Percentiles rank a stretch among this genome's conserved stretches.
Conservation (phyloP, 2,329 filamentous ascomycete species). For the Phaeoacremonium minimum region DNA sequence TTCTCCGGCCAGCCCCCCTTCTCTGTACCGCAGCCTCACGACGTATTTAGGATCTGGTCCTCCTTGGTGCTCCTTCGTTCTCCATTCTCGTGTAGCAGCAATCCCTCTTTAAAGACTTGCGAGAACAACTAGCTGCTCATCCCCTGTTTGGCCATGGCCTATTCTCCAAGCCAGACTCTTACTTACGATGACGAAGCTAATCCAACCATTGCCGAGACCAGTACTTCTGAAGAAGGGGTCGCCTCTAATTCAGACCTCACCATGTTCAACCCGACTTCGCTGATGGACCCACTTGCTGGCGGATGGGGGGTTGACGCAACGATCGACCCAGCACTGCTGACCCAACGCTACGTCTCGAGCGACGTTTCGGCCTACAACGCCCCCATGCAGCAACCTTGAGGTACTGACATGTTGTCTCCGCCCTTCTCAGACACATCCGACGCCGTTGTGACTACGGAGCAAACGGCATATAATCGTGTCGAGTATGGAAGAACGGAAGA, state of each 20-base stretch:
- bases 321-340: conserved; percentile 3
- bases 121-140: conserved; percentile 1
- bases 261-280: conserved; percentile 3
- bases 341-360: conserved; percentile 1
- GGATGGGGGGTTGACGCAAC: conserved; percentile 1
- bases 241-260: conserved; percentile 1
- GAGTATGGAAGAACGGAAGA: background rate
- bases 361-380: conserved; percentile 2
- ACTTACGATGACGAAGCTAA: conserved; percentile 2
- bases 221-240: conserved; percentile 1
- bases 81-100: conserved; percentile 1
- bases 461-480: background rate
- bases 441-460: conserved; percentile 1
- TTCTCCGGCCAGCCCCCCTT: background rate
- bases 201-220: background rate
- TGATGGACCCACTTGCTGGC: background rate
- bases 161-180: background rate
- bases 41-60: conserved; percentile 1
- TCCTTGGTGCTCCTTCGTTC: conserved; percentile 1
- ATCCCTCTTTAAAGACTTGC: conserved; percentile 1
- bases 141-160: background rate
- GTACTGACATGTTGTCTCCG: conserved; percentile 2
- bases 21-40: background rate
- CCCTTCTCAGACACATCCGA: conserved; percentile 1
- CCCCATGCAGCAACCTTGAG: conserved; percentile 4